Conservation (phyloP, 139 green algal species). For the Chlorella sorokiniana region DNA sequence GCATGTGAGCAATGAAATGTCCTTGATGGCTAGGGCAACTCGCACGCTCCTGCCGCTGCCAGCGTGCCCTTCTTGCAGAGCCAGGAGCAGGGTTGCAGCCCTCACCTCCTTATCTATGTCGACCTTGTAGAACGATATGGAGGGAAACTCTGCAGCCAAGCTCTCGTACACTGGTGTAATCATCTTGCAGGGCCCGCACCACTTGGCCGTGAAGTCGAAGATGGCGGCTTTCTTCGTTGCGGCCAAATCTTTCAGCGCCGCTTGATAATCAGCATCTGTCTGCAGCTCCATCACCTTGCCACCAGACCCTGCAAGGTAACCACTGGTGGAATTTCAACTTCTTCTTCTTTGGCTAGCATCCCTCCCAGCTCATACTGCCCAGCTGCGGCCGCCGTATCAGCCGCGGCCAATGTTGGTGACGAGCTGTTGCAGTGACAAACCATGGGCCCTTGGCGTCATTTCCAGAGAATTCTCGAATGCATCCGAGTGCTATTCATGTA, state of each 20-base stretch:
- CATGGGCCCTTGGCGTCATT: too few relatives aligned
- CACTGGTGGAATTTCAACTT: neutral
- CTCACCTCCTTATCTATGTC: conserved; percentile 68
- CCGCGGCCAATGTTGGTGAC: too few relatives aligned
- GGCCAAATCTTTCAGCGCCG: conserved; percentile 21
- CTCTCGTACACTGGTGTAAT: conserved; percentile 57
- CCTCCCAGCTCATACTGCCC: too few relatives aligned
- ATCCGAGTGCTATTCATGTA: too few relatives aligned
- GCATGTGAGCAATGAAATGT: neutral
- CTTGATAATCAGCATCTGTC: conserved; percentile 23
- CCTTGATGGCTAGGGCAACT: too few relatives aligned
- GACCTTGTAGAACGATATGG: conserved; percentile 70
- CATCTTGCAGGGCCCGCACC: conserved; percentile 48
- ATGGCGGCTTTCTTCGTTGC: conserved; percentile 11
- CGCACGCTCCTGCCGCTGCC: too few relatives aligned
- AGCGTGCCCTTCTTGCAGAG: too few relatives aligned
- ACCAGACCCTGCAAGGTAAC: neutral
- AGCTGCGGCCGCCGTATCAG: too few relatives aligned
- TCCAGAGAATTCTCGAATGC: too few relatives aligned
- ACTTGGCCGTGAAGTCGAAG: conserved; percentile 24
- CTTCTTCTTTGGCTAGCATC: too few relatives aligned
- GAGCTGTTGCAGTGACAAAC: too few relatives aligned
- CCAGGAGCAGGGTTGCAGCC: too few relatives aligned
- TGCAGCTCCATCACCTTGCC: conserved; percentile 36
- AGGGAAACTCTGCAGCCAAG: conserved; percentile 30